Percentiles rank a stretch among this genome's conserved stretches.
Conservation (phyloP, 176 grass and related monocot species). For the Elymus sibiricus region DNA sequence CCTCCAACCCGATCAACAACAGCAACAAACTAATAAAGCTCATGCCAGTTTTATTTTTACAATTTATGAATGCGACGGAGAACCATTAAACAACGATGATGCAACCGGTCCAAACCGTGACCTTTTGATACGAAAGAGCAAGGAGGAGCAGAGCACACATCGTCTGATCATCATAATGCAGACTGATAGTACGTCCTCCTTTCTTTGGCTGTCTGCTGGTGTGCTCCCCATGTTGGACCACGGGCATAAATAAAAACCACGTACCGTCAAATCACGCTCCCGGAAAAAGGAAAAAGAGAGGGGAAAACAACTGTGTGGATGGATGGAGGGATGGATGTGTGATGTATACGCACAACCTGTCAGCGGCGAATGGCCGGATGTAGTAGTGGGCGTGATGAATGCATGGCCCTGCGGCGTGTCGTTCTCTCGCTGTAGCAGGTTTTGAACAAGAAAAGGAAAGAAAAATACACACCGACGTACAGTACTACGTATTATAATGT, state of each 20-base stretch:
- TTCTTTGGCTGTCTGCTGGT: conserved; percentile 36
- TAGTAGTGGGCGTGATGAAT: background rate
- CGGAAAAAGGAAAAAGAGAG: background rate
- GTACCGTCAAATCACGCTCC: conserved; percentile 37
- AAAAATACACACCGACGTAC: too few relatives aligned
- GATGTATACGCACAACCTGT: background rate
- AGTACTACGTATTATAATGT: too few relatives aligned
- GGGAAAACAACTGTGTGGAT: background rate
- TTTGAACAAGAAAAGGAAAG: too few relatives aligned
- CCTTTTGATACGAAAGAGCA: background rate
- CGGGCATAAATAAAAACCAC: background rate
- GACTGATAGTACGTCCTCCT: background rate
- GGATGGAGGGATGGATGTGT: background rate
- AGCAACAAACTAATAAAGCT: background rate
- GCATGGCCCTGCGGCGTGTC: background rate
- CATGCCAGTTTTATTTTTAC: background rate
- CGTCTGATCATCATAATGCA: background rate
- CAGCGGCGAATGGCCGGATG: background rate
- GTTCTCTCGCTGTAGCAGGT: background rate
- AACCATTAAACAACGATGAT: background rate
- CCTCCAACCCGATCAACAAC: conserved; percentile 19
- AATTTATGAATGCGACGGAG: background rate
- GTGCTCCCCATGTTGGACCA: conserved; percentile 23
- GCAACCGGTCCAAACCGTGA: conserved; percentile 21
- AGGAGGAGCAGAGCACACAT: background rate